Evolutionary conservation across 108 stramenopile genomes (phyloP), one percentile per base, ranked within the genome.

Genomic region (Fistulifera solaris): DNA sequence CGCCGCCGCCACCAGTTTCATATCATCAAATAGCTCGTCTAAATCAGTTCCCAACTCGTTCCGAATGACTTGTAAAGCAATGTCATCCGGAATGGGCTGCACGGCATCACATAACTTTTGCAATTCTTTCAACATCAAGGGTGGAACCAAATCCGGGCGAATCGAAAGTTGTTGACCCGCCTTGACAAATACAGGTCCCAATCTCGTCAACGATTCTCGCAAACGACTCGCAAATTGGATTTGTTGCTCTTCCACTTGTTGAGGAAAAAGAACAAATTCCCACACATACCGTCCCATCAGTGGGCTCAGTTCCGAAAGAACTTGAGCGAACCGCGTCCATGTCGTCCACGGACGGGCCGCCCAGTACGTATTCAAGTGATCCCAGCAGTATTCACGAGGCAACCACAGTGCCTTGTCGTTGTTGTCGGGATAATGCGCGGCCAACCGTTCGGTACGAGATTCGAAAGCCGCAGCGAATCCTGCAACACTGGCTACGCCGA

Each of bases 161-260:
- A 96, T 95, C 3, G 85, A 84, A 14, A 96, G 69, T 59, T 87
- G 75, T 57, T 93, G 90, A 27, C 97, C 93, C 2, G 76, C 68
- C 66, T 98, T 98, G 46, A 98, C 70, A 61, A 89, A 98, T 6
- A 95, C 89, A 16, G 97, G 97, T 15, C 97, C 97, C 7, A 98
- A 65, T 40, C 79, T 68, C 13, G 87, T 85, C 45, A 94, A 62
- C 10, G 87, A 77, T 13, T 72, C 40, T 38, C 84, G 53, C 26
- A 85, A 59, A 48, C 70, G 58, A 11, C 16, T 10, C 0, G 85
- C 76, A 24, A 73, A 65, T 17, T 51, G 26, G n/a, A 62, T 48
- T 56, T 78, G 56, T 52, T 60, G 48, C 42, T 28, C 54, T 41
- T 67, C 56, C 0, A 46, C 11, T 21, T n/a, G 52, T 56, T 15